Conservation (phyloP, 2,329 filamentous ascomycete genomes). For the Davidsoniella virescens region DNA sequence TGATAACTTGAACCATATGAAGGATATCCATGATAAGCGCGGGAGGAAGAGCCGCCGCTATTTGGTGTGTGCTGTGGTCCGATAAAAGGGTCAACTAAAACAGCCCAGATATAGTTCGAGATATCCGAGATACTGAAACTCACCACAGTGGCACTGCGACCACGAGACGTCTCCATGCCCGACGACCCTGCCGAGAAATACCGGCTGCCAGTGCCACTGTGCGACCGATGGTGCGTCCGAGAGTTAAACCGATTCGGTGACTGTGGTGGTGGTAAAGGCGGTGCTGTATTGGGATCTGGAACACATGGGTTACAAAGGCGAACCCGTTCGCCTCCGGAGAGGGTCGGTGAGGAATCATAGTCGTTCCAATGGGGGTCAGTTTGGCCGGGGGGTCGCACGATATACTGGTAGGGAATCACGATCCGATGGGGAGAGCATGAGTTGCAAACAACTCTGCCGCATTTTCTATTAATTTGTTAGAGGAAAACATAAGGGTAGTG, state of each 20-base stretch:
- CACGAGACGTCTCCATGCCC: conserved; percentile 17
- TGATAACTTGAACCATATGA: conserved; percentile 12
- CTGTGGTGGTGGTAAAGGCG: conserved; percentile 26
- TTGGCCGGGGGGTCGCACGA: conserved; percentile 55
- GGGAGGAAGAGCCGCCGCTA: not conserved
- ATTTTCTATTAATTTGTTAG: conserved; percentile 44
- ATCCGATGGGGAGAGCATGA: conserved; percentile 87
- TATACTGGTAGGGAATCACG: conserved; percentile 84
- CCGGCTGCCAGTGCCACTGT: conserved; percentile 25
- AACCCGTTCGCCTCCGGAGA: conserved; percentile 37
- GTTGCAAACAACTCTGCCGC: conserved; percentile 79
- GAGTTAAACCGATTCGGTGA: conserved; percentile 20
- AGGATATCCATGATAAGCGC: conserved; percentile 12
- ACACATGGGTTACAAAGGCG: conserved; percentile 47
- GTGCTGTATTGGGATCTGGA: conserved; percentile 43
- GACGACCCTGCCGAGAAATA: conserved; percentile 8
- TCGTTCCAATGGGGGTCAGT: conserved; percentile 1
- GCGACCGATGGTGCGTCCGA: conserved; percentile 28
- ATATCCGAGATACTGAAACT: conserved; percentile 15
- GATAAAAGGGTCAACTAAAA: conserved; percentile 5
- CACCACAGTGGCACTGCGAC: conserved; percentile 36
- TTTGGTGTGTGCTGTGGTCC: conserved; percentile 6
- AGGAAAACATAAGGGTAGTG: not conserved
- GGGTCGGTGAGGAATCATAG: conserved; percentile 5
- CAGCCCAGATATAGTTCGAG: conserved; percentile 3